These are phyloP conservation scores for Paralagenidium karlingii DNA, from an alignment of 352 stramenopile species.

Conservation along the genomic window DNA sequence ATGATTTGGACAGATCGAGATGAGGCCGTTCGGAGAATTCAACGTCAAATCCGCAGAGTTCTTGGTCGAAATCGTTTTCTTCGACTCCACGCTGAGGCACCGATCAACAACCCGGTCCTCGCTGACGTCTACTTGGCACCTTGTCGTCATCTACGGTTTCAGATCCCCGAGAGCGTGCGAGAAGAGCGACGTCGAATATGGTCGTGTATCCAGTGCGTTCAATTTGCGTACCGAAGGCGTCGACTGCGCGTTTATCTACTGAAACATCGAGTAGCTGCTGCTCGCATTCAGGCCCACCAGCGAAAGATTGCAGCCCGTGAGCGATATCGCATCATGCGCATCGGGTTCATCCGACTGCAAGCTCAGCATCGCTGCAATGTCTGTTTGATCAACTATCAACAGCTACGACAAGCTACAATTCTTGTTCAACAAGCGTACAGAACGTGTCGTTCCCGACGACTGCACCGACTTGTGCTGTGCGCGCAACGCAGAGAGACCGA, in stretches of 20 bases:
- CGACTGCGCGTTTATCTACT: slow-evolving; percentile 37
- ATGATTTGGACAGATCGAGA: slow-evolving; percentile 55
- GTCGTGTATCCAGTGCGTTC: slow-evolving; percentile 39
- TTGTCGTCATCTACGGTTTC: slow-evolving; percentile 17
- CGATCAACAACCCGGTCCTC: slow-evolving; percentile 24
- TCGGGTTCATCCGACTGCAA: slow-evolving; percentile 41
- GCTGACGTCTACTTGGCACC: slow-evolving; percentile 46
- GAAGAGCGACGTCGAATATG: slow-evolving; percentile 43
- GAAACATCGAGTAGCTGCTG: slow-evolving; percentile 34
- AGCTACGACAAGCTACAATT: slow-evolving; percentile 23
- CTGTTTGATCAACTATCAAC: slow-evolving; percentile 22
- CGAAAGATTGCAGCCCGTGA: slow-evolving; percentile 29
- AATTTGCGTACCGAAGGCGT: slow-evolving; percentile 33
- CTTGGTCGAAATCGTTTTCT: slow-evolving; percentile 25
- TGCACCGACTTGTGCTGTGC: slow-evolving; percentile 42
- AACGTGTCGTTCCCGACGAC: slow-evolving; percentile 20
- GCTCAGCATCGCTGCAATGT: slow-evolving; percentile 32
- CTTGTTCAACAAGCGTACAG: slow-evolving; percentile 53
- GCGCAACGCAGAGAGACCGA: slow-evolving; percentile 36
- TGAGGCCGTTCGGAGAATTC: slow-evolving; percentile 27
- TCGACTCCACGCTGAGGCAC: slow-evolving; percentile 19
- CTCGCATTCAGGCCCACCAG: slow-evolving; percentile 40
- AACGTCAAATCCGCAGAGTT: slow-evolving; percentile 27
- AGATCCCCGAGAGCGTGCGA: slow-evolving; percentile 34
- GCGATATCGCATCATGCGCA: slow-evolving; percentile 14